Percentiles rank a stretch among this genome's conserved stretches.
Conservation (phyloP, 2,329 filamentous ascomycete species). For the Monilinia laxa region DNA sequence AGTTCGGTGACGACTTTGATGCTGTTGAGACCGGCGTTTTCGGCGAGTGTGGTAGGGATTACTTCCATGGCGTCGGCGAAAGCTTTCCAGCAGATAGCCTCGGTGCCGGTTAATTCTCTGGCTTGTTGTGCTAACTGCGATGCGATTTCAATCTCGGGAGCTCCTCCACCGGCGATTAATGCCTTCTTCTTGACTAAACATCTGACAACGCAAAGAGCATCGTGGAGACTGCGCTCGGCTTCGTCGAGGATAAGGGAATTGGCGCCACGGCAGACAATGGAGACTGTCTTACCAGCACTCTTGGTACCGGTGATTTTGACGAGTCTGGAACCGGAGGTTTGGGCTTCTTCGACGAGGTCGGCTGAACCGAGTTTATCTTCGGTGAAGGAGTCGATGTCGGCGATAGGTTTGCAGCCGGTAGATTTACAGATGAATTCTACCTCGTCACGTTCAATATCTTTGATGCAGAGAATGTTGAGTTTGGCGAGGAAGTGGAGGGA, state of each 20-base stretch:
- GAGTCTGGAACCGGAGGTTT: constrained; percentile 83
- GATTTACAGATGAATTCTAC: constrained; percentile 99
- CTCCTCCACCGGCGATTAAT: constrained; percentile 94
- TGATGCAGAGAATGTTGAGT: constrained; percentile 91
- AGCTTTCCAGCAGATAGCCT: constrained; percentile 98
- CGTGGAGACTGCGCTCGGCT: constrained; percentile 93
- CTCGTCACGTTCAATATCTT: constrained; percentile 98
- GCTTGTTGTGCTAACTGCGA: constrained; percentile 80
- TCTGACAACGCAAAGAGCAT: constrained; percentile 94
- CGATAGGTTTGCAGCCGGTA: constrained; percentile 97
- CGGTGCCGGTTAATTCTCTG: constrained; percentile 81
- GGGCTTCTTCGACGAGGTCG: constrained; percentile 89
- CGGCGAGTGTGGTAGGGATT: constrained; percentile 91
- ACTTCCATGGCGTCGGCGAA: constrained; percentile 98
- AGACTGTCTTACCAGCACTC: constrained; percentile 81
- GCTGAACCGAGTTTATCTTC: constrained; percentile 96
- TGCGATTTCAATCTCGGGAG: constrained; percentile 94
- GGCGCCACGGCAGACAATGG: constrained; percentile 89
- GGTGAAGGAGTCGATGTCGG: constrained; percentile 96
- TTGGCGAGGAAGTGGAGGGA: constrained; percentile 97
- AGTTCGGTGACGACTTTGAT: constrained; percentile 98
- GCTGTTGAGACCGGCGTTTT: constrained; percentile 96
- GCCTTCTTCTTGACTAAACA: constrained; percentile 99
- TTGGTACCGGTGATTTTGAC: constrained; percentile 94
- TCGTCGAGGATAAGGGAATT: constrained; percentile 95